Base-by-base conservation (phyloP, 441 rosid genomes). In the Bruguiera hainesii region DNA sequence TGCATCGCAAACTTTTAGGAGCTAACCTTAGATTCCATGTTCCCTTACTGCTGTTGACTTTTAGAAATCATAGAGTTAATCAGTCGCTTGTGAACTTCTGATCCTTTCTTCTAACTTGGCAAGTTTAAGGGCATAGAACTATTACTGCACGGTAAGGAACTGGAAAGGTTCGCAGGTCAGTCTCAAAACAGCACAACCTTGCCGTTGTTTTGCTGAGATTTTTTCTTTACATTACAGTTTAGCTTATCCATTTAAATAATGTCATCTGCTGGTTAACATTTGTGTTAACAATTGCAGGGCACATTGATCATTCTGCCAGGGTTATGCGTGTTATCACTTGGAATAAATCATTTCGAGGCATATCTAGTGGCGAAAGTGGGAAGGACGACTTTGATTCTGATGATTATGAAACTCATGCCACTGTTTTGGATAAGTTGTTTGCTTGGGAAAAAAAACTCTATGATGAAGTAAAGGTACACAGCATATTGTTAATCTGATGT, bases 391-490 rank as follows among this genome's bases (percentile, higher is more conserved):
- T 83, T 25, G 98, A 89, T 77, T 71, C 79, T 1, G 96, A 85
- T 64, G 97, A 87, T 65, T 73, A 82, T 59, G 97, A 94, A 85
- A 94, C 98, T 65, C 97, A 91, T 72, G 98, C 98, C 48, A 89
- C 93, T 52, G 87, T 94, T 63, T 86, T 94, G 86, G 98, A 94
- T 74, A 94, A 94, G 73, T 80, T 94, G 81, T 78, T 91, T 60
- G 98, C 98, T 1, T 94, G 98, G 98, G 97, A 94, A 46, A 94
- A 91, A 70, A 94, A 94, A 83, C 95, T 94, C 48, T 94, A 94
- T 57, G 97, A 94, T 59, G 97, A 94, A 88, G 96, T 94, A 7
- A 94, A 88, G 98, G 98, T 94, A 71, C 28, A 21, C 39, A 10
- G 39, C 21, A 52, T 52, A 31, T 61, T 33, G 5, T 55, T 55